These are phyloP conservation scores for Syzygium oleosum DNA, from an alignment of 345 rosid species.

Conservation along the genomic window DNA sequence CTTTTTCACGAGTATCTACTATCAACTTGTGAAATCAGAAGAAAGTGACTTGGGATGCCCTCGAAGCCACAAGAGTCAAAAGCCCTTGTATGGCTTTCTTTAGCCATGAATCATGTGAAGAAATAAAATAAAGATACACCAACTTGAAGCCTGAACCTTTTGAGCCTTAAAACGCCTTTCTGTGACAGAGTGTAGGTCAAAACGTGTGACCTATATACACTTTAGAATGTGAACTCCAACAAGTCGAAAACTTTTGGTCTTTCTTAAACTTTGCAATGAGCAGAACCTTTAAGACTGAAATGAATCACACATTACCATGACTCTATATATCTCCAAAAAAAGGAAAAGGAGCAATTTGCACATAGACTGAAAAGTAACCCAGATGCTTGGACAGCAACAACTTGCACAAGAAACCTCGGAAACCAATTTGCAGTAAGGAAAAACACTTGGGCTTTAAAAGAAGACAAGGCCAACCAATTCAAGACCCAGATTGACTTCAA, in stretches of 20 bases:
- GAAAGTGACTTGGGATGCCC: slow-evolving; percentile 9
- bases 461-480: not conserved
- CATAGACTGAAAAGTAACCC: not conserved
- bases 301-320: not conserved
- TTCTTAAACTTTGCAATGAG: not conserved
- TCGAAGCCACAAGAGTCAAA: slow-evolving; percentile 12
- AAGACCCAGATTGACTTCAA: not conserved
- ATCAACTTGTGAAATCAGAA: not conserved
- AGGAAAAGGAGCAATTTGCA: not conserved
- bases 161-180: not conserved
- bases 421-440: not conserved
- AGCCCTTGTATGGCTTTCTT: not conserved
- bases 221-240: not conserved
- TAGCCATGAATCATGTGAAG: slow-evolving; percentile 21
- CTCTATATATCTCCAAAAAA: not conserved
- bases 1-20: not conserved
- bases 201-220: not conserved
- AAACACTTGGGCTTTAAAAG: not conserved
- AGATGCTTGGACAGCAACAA: not conserved
- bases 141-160: slow-evolving; percentile 11
- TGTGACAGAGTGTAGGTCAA: not conserved
- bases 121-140: not conserved
- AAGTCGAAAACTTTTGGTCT: not conserved
- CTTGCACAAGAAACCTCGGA: not conserved
- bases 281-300: not conserved